Evolutionary conservation across 2,329 filamentous ascomycete genomes (phyloP), one percentile per base, ranked within the genome.

Genomic region (Dothidotthia symphoricarpi): DNA sequence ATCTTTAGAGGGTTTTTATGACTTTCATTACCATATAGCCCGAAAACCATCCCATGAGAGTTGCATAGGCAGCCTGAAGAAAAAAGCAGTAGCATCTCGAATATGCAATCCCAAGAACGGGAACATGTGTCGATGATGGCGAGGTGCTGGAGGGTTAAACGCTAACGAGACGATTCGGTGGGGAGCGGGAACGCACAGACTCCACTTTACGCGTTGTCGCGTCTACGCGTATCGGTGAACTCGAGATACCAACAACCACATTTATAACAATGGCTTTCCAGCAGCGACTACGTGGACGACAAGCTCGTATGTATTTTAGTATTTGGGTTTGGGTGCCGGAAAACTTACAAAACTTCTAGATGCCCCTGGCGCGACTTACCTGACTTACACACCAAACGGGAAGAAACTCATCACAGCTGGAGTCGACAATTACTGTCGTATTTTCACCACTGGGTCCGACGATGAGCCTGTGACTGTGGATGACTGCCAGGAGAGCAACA

Each of bases 391-490:
- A 1, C 87, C 88, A 6, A 83, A 95, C 66, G 93, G 94, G 46
- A 79, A 78, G 53, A 87, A 86, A 56, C 77, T 98, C 41, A 81
- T 97, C 51, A 97, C 93, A 9, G 90, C 89, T 44, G 93, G 93
- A 49, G 85, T 88, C 42, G 95, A 97, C 71, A 94, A 94, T 60
- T 88, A 88, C 6, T 89, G 95, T 58, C 86, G 94, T 33, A 80
- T 97, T 33, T 98, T 95, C 73, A 87, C 85, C 52, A 93, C 90
- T 11, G 88, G 88, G 43, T 93, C 86, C 26, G 86, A 95, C 70
- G 90, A 89, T 55, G 93, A 98, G 65, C 93, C 94, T 8, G 82
- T 80, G 41, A 95, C 91, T 40, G 85, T 98, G 39, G 91, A 97
- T 63, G 88, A 96, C 49, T 88, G 85, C 37, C 85, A 86, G 44